phyloP scores from a whole-genome alignment of 305 asterid species.

The Petunia hybrid region DNA sequence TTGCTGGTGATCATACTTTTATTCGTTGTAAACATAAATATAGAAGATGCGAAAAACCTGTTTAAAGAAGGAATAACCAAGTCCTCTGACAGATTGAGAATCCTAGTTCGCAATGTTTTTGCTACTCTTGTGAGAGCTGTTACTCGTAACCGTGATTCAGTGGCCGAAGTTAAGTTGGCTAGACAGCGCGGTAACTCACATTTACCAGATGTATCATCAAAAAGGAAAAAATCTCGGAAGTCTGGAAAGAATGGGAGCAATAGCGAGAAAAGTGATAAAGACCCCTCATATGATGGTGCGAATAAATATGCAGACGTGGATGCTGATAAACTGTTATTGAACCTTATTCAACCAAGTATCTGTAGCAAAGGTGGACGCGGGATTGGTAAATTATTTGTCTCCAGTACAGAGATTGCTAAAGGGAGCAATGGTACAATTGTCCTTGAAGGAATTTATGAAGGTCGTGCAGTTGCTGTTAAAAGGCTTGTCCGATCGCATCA shows the following conservation, averaged over 20 bases:
- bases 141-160: constrained; percentile 36
- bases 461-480: constrained; percentile 93
- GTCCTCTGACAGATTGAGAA: constrained; percentile 36
- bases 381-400: constrained; percentile 81
- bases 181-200: constrained; percentile 39
- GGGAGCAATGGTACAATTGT: constrained; percentile 96
- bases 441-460: constrained; percentile 84
- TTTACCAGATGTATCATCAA: constrained; percentile 46
- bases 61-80: constrained; percentile 9
- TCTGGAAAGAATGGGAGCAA: constrained; percentile 59
- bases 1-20: constrained; percentile 1
- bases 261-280: constrained; percentile 54
- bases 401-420: constrained; percentile 77
- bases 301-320: constrained; percentile 38
- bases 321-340: constrained; percentile 55
- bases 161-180: constrained; percentile 43
- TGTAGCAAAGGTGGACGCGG: constrained; percentile 59
- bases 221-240: constrained; percentile 70
- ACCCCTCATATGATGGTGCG: constrained; percentile 45
- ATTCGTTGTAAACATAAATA: background rate
- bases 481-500: constrained; percentile 88
- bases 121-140: constrained; percentile 44
- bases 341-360: constrained; percentile 54
- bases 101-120: constrained; percentile 39
- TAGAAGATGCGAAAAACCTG: constrained; percentile 6